Evolutionary conservation across 768 basidiomycete species (phyloP), one percentile per base, ranked within the genome.

Genomic region (Kwoniella dejecticola): DNA sequence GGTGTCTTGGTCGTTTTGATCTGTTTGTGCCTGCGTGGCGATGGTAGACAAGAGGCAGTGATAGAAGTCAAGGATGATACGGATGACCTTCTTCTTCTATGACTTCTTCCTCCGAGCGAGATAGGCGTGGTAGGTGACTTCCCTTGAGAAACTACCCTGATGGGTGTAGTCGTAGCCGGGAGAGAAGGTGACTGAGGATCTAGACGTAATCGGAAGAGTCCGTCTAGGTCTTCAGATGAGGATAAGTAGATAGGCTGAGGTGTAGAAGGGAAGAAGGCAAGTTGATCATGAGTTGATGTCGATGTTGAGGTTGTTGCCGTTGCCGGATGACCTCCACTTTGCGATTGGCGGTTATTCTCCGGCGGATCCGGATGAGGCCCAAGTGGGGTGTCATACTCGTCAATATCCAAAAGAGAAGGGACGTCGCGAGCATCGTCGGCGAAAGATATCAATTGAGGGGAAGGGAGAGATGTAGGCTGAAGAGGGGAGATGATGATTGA

Each of bases 391-490:
- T 52, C 50, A 27, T 52, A 52, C 11, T 45, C 41, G 17, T 56
- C 54, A 24, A 56, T 26, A 33, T 56, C 54, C 27, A 56, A n/a
- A 4, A 56, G 30, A 13, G 54, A 31, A 4, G 40, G 8, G 29
- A n/a, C 26, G 3, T 27, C 27, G 8, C 23, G 23, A n/a, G 29
- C 3, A 56, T 24, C 41, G 4, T 42, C 31, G 21, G 31, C 42
- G 19, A 56, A 46, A 19, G 54, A n/a, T 24, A 56, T 56, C 3
- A 56, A 38, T 46, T 26, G 17, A 17, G 54, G 54, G 13, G 54
- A 56, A 17, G 40, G 41, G 3, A 42, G 42, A 2, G 30, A n/a
- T 1, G 15, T 8, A 45, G 54, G 44, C 33, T 36, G 33, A 36
- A 36, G 7, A 7, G 33, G 33, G 7, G 33, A 7, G 15, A 36